A percentile compares a stretch with the other conserved stretches of the same genome.
These are phyloP conservation scores for Escallonia rubra DNA, from an alignment of 129 eudicot genomes.

Conservation along the genomic window DNA sequence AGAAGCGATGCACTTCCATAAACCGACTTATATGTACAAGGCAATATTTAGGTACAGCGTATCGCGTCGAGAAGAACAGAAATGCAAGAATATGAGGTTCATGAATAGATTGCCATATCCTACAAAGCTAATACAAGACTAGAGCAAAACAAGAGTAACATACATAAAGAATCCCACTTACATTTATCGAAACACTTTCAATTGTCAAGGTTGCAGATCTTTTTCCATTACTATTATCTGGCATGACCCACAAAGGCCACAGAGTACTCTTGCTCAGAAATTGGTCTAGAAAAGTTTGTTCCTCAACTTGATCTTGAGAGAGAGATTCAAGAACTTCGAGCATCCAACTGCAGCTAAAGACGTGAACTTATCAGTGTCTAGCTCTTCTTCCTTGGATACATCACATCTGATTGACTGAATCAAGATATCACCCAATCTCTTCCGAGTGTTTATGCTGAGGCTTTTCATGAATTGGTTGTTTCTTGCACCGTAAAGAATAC, in stretches of 20 bases:
- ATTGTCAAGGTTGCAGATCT: slow-evolving; percentile 25
- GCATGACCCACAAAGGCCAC: slow-evolving; percentile 58
- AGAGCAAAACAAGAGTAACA: no score
- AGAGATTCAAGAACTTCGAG: slow-evolving; percentile 51
- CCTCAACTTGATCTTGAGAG: slow-evolving; percentile 55
- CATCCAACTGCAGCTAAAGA: slow-evolving; percentile 57
- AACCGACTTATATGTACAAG: no score
- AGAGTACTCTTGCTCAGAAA: slow-evolving; percentile 46
- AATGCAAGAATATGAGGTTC: no score
- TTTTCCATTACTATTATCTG: slow-evolving; percentile 32
- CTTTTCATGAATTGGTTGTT: slow-evolving; percentile 15
- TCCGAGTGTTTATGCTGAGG: slow-evolving; percentile 29
- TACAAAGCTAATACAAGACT: no score
- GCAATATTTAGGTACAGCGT: no score
- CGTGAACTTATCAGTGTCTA: slow-evolving; percentile 38
- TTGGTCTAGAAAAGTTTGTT: slow-evolving; percentile 55
- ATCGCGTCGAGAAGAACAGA: no score
- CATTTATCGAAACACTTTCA: slow-evolving; percentile 22
- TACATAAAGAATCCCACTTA: slow-evolving; percentile 19
- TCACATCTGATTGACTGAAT: slow-evolving; percentile 44
- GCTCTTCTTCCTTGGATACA: slow-evolving; percentile 40
- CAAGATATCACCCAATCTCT: slow-evolving; percentile 35
- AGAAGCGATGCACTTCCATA: no score
- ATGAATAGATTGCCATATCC: no score
- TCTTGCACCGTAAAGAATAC: slow-evolving; percentile 48